phyloP scores from a whole-genome alignment of 2,329 filamentous ascomycete genomes.

The Trichoderma koningiopsis region DNA sequence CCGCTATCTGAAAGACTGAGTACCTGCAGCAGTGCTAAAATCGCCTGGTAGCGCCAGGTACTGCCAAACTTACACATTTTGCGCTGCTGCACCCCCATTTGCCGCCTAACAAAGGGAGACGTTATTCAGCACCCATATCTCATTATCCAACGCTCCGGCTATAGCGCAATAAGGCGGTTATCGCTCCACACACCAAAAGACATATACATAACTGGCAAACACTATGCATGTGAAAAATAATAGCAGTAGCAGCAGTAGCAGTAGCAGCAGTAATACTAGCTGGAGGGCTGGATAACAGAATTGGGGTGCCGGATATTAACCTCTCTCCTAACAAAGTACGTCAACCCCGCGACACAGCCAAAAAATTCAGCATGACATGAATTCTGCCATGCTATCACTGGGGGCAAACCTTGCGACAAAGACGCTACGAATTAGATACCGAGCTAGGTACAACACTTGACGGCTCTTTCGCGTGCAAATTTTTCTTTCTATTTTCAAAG shows the following conservation, averaged over 20 bases:
- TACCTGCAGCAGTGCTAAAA: not conserved
- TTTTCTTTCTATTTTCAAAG: not conserved
- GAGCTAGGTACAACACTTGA: not conserved
- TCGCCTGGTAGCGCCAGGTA: slow-evolving; percentile 10
- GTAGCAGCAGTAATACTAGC: too few relatives aligned
- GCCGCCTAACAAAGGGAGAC: not conserved
- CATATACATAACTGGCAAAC: too few relatives aligned
- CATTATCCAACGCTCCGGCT: too few relatives aligned
- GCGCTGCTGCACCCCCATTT: not conserved
- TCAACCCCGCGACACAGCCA: slow-evolving; percentile 10
- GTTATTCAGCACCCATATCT: too few relatives aligned
- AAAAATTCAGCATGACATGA: not conserved
- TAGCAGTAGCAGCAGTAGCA: too few relatives aligned
- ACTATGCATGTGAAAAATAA: too few relatives aligned
- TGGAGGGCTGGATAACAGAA: too few relatives aligned
- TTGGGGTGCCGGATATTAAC: too few relatives aligned
- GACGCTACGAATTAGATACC: not conserved
- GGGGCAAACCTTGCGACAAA: not conserved
- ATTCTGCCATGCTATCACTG: not conserved
- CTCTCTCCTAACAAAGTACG: not conserved
- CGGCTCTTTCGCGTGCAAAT: not conserved
- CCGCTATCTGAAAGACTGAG: not conserved
- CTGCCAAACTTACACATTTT: slow-evolving; percentile 20
- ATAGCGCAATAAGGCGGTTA: too few relatives aligned
- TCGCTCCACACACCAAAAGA: too few relatives aligned